A percentile compares a stretch with the other conserved stretches of the same genome.
Conservation (phyloP, 768 basidiomycete genomes). For the Phanerochaete carnosa region DNA sequence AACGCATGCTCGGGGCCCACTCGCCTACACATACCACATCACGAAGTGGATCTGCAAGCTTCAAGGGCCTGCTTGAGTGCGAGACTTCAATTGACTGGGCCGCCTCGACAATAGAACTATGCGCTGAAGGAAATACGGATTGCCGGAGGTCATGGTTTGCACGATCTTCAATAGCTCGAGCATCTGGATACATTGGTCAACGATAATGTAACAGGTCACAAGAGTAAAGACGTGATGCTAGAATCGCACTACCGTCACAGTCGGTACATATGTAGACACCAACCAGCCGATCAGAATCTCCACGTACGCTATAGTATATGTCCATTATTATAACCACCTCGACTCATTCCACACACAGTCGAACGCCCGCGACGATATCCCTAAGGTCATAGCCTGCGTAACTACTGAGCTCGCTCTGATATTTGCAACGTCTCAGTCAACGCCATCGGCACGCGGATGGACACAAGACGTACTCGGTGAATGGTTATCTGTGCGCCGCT, state of each 20-base stretch:
- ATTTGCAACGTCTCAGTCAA: not conserved
- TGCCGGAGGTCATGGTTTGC: too few relatives aligned
- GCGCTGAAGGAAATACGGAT: too few relatives aligned
- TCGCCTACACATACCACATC: too few relatives aligned
- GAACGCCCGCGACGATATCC: not conserved
- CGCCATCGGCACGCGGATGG: not conserved
- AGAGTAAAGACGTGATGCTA: not conserved
- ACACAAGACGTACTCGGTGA: constrained; percentile 29
- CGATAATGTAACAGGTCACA: not conserved
- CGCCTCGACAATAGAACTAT: too few relatives aligned
- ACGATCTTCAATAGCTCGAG: not conserved
- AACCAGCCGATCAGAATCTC: too few relatives aligned
- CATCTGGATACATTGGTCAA: not conserved
- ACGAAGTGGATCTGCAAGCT: too few relatives aligned
- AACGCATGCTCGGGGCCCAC: too few relatives aligned
- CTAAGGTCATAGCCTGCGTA: not conserved
- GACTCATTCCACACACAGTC: not conserved
- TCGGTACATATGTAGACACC: too few relatives aligned
- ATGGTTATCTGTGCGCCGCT: constrained; percentile 29
- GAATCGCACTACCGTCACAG: not conserved
- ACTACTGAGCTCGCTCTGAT: not conserved
- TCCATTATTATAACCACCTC: not conserved
- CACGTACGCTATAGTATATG: not conserved
- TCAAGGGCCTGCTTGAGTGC: too few relatives aligned
- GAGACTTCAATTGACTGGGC: too few relatives aligned